Percentiles rank a stretch among this genome's conserved stretches.
Evolutionary conservation across 805 yeast genomes (phyloP).

Genomic region (Ogataea glucozyma): DNA sequence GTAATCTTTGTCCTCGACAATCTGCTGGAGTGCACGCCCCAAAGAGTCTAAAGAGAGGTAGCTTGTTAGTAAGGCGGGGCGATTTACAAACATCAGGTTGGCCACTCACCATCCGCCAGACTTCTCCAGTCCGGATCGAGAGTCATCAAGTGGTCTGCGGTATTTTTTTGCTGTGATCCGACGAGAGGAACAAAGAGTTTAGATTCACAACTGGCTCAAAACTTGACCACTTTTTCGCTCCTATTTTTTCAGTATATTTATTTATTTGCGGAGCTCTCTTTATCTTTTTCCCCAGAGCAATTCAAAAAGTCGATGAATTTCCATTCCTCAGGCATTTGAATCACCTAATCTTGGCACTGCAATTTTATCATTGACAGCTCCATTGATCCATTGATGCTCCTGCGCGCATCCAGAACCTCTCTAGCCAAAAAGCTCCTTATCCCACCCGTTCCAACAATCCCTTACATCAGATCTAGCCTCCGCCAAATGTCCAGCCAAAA

Average conservation of each 20-base stretch:
- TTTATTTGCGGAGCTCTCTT: too few species aligned
- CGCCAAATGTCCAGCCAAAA: constrained; percentile 1
- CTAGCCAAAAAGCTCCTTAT: not conserved
- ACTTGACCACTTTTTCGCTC: too few species aligned
- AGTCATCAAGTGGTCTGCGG: not conserved
- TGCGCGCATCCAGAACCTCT: too few species aligned
- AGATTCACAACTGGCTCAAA: too few species aligned
- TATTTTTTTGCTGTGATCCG: not conserved
- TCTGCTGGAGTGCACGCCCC: constrained; percentile 12
- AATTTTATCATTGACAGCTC: too few species aligned
- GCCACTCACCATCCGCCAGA: constrained; percentile 15
- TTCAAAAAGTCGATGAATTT: too few species aligned
- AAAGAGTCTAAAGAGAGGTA: constrained; percentile 10
- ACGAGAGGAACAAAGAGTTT: too few species aligned
- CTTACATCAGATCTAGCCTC: too few species aligned
- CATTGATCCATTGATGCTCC: too few species aligned
- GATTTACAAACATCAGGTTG: not conserved
- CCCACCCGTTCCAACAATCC: not conserved
- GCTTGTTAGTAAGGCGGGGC: not conserved
- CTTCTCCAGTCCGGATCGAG: constrained; percentile 3
- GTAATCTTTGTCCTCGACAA: constrained; percentile 22
- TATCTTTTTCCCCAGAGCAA: constrained; percentile 2
- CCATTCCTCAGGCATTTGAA: too few species aligned
- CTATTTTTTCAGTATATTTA: too few species aligned
- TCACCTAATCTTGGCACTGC: too few species aligned